phyloP scores from a whole-genome alignment of 495 filamentous ascomycete genomes.

The Glutinoglossum americanum region DNA sequence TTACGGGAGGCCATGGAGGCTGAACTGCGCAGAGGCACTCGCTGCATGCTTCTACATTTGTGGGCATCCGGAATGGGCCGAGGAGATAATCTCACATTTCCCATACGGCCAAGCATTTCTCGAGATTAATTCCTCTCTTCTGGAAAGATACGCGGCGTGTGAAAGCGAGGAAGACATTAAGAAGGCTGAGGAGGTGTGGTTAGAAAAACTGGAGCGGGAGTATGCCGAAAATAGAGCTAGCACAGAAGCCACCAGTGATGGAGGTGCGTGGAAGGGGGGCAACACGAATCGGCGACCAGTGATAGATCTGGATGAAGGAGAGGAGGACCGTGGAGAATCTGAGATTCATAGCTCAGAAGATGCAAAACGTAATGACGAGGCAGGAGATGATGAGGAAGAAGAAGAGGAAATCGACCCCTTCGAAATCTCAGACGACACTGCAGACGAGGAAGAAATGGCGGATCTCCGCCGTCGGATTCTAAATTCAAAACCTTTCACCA shows the following conservation, averaged over 20 bases:
- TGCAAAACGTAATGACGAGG: slow-evolving; percentile 23
- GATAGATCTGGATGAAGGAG: slow-evolving; percentile 29
- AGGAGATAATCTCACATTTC: slow-evolving; percentile 60
- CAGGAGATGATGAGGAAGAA: slow-evolving; percentile 19
- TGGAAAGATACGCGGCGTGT: slow-evolving; percentile 74
- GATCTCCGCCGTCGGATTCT: slow-evolving; percentile 69
- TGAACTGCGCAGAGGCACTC: slow-evolving; percentile 90
- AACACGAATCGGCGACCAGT: slow-evolving; percentile 52
- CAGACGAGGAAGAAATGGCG: slow-evolving; percentile 78
- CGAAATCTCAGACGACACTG: slow-evolving; percentile 53
- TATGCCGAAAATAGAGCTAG: slow-evolving; percentile 59
- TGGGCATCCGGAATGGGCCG: slow-evolving; percentile 77
- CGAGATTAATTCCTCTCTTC: slow-evolving; percentile 13
- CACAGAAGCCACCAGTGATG: slow-evolving; percentile 28
- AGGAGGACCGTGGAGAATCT: slow-evolving; percentile 25
- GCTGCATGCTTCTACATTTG: slow-evolving; percentile 86
- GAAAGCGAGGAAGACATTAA: slow-evolving; percentile 72
- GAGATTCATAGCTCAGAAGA: slow-evolving; percentile 31
- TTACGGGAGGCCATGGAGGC: slow-evolving; percentile 80
- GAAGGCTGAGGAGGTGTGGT: slow-evolving; percentile 63
- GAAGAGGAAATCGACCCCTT: slow-evolving; percentile 41
- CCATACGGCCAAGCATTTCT: slow-evolving; percentile 23
- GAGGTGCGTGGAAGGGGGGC: slow-evolving; percentile 65
- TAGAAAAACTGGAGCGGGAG: slow-evolving; percentile 73
- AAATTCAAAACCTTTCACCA: slow-evolving; percentile 66